Base-by-base conservation (phyloP, 2,329 filamentous ascomycete genomes). In the Botrytis cinerea region DNA sequence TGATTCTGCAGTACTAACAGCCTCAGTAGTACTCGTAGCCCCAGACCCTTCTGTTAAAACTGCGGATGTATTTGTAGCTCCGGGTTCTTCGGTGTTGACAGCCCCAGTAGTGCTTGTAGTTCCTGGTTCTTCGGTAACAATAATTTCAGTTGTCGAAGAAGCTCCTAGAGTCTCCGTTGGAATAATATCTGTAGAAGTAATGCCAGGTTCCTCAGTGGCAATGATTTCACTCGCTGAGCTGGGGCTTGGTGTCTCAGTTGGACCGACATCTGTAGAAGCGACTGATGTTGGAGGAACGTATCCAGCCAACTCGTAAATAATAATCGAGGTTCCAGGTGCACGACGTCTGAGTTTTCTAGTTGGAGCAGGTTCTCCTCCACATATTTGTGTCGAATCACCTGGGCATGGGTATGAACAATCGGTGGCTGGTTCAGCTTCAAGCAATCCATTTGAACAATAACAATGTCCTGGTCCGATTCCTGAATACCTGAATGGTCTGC, bases 391-490 rank as follows among this genome's bases (percentile, higher is more conserved):
- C 25, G 46, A 7, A 38, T 67, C 61, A 14, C 70, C 70, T 38
- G 61, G 70, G 14, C 70, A 72, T n/a, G 38, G n/a, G 10, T 72
- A 59, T 22, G 8, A n/a, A 10, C 70, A 72, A 18, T 45, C 22
- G 20, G 25, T 35, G 22, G n/a, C 14, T 66, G 61, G 61, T 12
- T 72, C 45, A n/a, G 48, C 38, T 18, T 12, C 8, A 7, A 66
- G n/a, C 7, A 35, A 20, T 12, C 6, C 10, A 14, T 72, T 59
- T 2, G 70, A 64, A 9, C 70, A 72, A 32, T 59, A 72, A 25
- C 70, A 72, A 22, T 66, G 70, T 25, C 70, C 70, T 35, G 70
- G 70, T 20, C 43, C 70, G 4, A 72, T 45, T 54, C 38, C 70
- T 18, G 46, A 38, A 57, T 67, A 72, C n/a, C 28, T 45, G 46